Evolutionary conservation across 306 rosid species (phyloP).

Genomic region (Dryas octopetala): DNA sequence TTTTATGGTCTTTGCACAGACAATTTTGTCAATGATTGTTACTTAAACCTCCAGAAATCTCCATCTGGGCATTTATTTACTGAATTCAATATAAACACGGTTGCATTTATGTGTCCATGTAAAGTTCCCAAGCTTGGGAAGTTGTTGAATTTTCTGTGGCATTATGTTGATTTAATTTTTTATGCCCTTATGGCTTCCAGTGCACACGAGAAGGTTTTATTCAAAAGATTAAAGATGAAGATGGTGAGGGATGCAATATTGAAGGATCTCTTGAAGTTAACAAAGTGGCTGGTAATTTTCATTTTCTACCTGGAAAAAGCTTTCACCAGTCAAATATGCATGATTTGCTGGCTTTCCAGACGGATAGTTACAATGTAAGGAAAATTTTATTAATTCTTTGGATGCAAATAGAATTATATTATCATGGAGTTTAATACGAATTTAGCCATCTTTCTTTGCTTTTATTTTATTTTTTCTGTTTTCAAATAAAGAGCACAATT

Average conservation of each 20-base stretch:
- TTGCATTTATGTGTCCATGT: too few species aligned
- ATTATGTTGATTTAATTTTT: constrained; percentile 22
- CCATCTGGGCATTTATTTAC: too few species aligned
- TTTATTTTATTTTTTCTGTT: constrained; percentile 5
- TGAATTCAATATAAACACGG: too few species aligned
- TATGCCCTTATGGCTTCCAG: constrained; percentile 43
- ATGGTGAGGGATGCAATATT: constrained; percentile 92
- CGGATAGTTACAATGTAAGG: constrained; percentile 64
- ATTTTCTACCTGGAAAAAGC: constrained; percentile 79
- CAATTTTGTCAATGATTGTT: too few species aligned
- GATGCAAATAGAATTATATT: background rate
- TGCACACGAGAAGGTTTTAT: constrained; percentile 90
- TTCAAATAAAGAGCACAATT: background rate
- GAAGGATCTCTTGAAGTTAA: constrained; percentile 86
- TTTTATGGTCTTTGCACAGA: too few species aligned
- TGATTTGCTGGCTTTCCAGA: constrained; percentile 55
- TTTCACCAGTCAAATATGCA: constrained; percentile 64
- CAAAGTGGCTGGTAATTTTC: constrained; percentile 89
- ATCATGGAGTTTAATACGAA: background rate
- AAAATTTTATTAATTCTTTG: constrained; percentile 7
- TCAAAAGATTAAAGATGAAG: constrained; percentile 77
- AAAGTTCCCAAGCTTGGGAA: background rate
- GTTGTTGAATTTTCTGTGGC: background rate
- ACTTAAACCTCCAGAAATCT: too few species aligned
- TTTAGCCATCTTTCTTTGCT: constrained; percentile 12